Percentiles rank a stretch among this genome's conserved stretches.
These are phyloP conservation scores for Immersiporthe knoxdaviesiana DNA, from an alignment of 2,329 filamentous ascomycete species.

Conservation along the genomic window DNA sequence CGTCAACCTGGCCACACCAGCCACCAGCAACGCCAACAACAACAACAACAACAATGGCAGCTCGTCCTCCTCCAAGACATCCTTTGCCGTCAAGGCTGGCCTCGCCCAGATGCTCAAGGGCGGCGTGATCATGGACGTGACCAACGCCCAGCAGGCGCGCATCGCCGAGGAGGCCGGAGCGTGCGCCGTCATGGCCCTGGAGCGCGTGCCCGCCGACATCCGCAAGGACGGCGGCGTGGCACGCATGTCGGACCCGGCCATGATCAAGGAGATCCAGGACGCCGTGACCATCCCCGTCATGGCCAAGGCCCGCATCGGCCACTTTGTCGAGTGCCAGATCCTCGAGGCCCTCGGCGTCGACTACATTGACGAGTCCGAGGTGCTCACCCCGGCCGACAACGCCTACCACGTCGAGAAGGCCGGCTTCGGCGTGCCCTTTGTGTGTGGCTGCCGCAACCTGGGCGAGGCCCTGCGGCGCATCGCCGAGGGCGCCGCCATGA, in stretches of 20 bases:
- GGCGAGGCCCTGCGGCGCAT: conserved; percentile 92
- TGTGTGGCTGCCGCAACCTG: conserved; percentile 93
- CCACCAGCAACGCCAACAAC: no score
- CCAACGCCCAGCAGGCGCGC: conserved; percentile 88
- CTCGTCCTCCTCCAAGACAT: conserved; percentile 46
- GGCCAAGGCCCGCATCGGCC: conserved; percentile 97
- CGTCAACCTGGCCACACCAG: conserved; percentile 26
- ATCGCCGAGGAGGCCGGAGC: conserved; percentile 98
- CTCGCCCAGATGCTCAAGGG: conserved; percentile 98
- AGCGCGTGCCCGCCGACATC: conserved; percentile 96
- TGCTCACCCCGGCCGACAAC: conserved; percentile 92
- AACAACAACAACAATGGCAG: conserved; percentile 33
- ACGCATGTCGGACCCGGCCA: conserved; percentile 91
- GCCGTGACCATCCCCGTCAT: conserved; percentile 98
- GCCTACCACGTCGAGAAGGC: conserved; percentile 90
- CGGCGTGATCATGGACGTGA: conserved; percentile 99
- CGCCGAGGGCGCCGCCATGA: conserved; percentile 95
- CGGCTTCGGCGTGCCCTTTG: conserved; percentile 82
- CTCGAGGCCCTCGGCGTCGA: conserved; percentile 93
- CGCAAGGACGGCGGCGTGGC: conserved; percentile 89
- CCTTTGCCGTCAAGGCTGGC: conserved; percentile 91
- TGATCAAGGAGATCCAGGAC: conserved; percentile 95
- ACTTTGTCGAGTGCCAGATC: conserved; percentile 98
- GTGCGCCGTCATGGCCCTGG: conserved; percentile 96
- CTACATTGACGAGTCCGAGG: conserved; percentile 98